phyloP scores from a whole-genome alignment of 225 moss, liverwort and hornwort genomes.

The Sphagnum tenellum region DNA sequence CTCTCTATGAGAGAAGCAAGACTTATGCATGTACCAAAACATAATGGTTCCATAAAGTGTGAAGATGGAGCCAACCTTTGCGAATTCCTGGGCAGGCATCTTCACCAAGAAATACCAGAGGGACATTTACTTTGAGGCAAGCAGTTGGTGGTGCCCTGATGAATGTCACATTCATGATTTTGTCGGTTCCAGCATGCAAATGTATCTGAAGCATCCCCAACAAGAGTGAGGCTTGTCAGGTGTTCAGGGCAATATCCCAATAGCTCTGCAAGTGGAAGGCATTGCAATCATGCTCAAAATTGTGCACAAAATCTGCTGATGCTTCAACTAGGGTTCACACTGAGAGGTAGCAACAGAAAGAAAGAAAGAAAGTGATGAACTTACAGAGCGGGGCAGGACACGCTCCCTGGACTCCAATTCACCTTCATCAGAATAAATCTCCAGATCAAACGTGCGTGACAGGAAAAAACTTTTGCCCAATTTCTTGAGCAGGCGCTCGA shows the following conservation, averaged over 20 bases:
- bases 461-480: slow-evolving; percentile 70
- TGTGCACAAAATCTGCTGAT: too few species aligned
- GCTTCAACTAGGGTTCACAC: too few species aligned
- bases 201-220: slow-evolving; percentile 34
- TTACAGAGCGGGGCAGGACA: slow-evolving; percentile 66
- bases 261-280: too few species aligned
- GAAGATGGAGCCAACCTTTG: slow-evolving; percentile 23
- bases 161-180: slow-evolving; percentile 83
- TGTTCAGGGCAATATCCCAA: too few species aligned
- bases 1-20: too few species aligned
- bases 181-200: slow-evolving; percentile 57
- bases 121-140: slow-evolving; percentile 67
- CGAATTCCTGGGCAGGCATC: slow-evolving; percentile 82
- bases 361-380: slow-evolving; percentile 3
- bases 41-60: too few species aligned
- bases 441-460: slow-evolving; percentile 67
- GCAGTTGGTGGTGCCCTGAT: slow-evolving; percentile 58
- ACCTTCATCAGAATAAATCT: slow-evolving; percentile 49
- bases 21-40: too few species aligned
- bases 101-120: slow-evolving; percentile 81
- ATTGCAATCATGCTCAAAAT: too few species aligned
- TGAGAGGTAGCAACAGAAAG: neutral
- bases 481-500: slow-evolving; percentile 66
- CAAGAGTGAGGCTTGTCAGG: neutral
- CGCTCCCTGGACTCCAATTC: slow-evolving; percentile 34